Conservation (phyloP, 164 flowering plant genomes). For the Tetracentron sinense region DNA sequence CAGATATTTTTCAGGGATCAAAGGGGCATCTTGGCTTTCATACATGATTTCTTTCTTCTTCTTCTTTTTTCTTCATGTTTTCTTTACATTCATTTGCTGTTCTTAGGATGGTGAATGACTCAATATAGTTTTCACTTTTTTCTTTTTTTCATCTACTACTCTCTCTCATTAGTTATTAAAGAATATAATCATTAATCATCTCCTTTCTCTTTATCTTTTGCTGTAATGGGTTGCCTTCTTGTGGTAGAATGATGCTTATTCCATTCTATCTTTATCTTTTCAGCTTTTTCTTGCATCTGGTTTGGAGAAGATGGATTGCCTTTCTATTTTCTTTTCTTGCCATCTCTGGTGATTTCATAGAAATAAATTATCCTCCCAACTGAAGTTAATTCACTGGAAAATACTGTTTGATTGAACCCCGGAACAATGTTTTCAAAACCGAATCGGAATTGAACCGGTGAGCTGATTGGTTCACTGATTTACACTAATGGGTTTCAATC, state of each 20-base stretch:
- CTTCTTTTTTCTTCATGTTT: too few relatives aligned
- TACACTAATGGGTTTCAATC: too few relatives aligned
- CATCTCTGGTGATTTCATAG: neutral
- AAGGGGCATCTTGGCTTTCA: neutral
- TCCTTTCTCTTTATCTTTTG: neutral
- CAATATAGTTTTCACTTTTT: neutral
- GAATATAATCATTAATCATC: neutral
- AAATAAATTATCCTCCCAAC: too few relatives aligned
- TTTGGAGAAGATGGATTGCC: neutral
- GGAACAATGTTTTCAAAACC: too few relatives aligned
- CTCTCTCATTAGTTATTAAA: neutral
- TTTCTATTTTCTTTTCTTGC: neutral
- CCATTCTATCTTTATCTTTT: too few relatives aligned
- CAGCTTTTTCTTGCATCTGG: neutral
- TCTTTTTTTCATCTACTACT: neutral
- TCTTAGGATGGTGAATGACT: neutral
- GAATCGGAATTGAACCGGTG: too few relatives aligned
- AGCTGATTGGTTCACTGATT: too few relatives aligned
- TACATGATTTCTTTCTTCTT: too few relatives aligned
- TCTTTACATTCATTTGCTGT: neutral
- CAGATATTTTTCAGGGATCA: neutral
- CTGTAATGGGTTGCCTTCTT: neutral
- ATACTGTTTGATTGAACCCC: too few relatives aligned
- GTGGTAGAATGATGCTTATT: neutral
- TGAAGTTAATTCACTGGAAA: too few relatives aligned